Conservation (phyloP, 2,329 filamentous ascomycete genomes). For the Aspergillus brasiliensis region DNA sequence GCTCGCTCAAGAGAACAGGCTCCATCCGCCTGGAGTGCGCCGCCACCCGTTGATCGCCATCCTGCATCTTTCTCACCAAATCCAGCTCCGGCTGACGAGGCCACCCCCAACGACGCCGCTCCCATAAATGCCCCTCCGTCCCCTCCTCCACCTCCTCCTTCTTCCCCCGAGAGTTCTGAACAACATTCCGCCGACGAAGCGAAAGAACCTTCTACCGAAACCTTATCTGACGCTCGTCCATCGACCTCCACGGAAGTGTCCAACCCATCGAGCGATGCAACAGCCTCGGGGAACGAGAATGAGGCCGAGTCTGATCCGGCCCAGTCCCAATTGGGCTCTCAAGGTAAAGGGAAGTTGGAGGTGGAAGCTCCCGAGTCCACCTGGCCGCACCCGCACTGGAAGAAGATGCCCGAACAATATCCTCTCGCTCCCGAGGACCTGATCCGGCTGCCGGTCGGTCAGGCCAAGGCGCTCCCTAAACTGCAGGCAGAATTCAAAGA, state of each 20-base stretch:
- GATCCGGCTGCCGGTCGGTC: slow-evolving; percentile 73
- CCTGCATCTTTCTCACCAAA: slow-evolving; percentile 14
- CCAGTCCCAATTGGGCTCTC: slow-evolving; percentile 18
- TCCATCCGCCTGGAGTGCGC: slow-evolving; percentile 11
- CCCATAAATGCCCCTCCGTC: slow-evolving; percentile 14
- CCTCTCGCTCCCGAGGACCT: slow-evolving; percentile 71
- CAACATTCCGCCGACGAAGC: neutral
- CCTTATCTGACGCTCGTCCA: neutral
- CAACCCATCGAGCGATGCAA: neutral
- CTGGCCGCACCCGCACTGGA: slow-evolving; percentile 65
- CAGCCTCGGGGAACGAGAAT: slow-evolving; percentile 9
- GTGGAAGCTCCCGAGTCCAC: slow-evolving; percentile 29
- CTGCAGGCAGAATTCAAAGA: slow-evolving; percentile 72
- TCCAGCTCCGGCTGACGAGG: slow-evolving; percentile 10
- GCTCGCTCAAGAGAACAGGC: slow-evolving; percentile 44
- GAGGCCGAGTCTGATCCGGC: slow-evolving; percentile 2
- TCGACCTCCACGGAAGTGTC: slow-evolving; percentile 5
- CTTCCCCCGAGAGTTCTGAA: neutral
- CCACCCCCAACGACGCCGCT: neutral
- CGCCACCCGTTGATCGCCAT: slow-evolving; percentile 20
- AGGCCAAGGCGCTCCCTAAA: slow-evolving; percentile 68
- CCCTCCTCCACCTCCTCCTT: slow-evolving; percentile 16
- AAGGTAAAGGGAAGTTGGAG: slow-evolving; percentile 38
- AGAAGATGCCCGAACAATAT: slow-evolving; percentile 72
- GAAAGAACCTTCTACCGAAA: neutral